These are phyloP conservation scores for Colletotrichum agaves DNA, from an alignment of 2,329 filamentous ascomycete species.

Conservation along the genomic window DNA sequence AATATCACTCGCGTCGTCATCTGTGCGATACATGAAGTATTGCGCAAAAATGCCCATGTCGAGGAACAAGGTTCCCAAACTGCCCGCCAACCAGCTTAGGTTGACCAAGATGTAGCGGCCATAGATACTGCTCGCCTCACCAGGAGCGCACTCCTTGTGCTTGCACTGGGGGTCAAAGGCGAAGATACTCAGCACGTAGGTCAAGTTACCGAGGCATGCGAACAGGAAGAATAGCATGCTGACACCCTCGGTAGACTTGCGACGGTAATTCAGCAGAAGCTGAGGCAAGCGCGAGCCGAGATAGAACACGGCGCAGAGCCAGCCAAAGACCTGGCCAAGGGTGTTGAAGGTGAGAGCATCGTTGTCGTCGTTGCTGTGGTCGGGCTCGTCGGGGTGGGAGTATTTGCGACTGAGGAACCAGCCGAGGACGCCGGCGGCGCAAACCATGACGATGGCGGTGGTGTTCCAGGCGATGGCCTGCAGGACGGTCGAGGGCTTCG, in stretches of 20 bases:
- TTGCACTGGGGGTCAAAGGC: constrained; percentile 83
- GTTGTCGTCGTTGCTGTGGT: constrained; percentile 55
- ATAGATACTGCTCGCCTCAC: constrained; percentile 76
- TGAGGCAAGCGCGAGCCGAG: constrained; percentile 91
- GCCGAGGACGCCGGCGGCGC: constrained; percentile 82
- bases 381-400: constrained; percentile 48
- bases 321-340: constrained; percentile 91
- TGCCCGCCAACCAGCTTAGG: constrained; percentile 89
- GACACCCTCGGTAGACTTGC: constrained; percentile 93
- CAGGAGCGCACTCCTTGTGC: constrained; percentile 65
- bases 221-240: constrained; percentile 97
- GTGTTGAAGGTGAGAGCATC: constrained; percentile 74
- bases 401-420: constrained; percentile 79
- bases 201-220: constrained; percentile 93
- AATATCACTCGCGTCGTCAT: constrained; percentile 49
- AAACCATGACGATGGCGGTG: constrained; percentile 82
- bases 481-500: constrained; percentile 59
- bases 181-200: constrained; percentile 91
- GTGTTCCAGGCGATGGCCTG: constrained; percentile 78
- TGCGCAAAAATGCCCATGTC: constrained; percentile 90
- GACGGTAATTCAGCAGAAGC: constrained; percentile 88
- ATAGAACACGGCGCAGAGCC: constrained; percentile 89
- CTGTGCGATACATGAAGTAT: constrained; percentile 83
- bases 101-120: constrained; percentile 88
- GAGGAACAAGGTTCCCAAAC: constrained; percentile 85